Evolutionary conservation across 2,329 filamentous ascomycete genomes (phyloP).

Genomic region (Colletotrichum simmondsii): DNA sequence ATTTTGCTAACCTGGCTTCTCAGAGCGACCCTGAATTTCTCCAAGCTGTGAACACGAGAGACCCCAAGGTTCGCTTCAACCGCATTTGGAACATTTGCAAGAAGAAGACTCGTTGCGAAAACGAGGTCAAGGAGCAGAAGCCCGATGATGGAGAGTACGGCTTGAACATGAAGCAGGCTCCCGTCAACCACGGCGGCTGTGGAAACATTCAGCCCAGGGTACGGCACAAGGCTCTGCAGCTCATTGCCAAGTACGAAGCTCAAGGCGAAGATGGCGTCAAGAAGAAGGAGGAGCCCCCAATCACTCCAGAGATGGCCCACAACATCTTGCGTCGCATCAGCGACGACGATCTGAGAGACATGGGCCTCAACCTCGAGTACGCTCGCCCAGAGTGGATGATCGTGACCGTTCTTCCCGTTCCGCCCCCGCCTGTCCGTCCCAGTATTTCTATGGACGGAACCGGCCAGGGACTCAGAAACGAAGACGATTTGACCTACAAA

Average conservation of each 20-base stretch:
- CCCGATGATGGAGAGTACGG: slow-evolving; percentile 75
- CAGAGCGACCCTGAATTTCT: slow-evolving; percentile 87
- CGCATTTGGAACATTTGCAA: slow-evolving; percentile 93
- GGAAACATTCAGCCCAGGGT: slow-evolving; percentile 92
- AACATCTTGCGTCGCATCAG: slow-evolving; percentile 88
- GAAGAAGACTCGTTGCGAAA: slow-evolving; percentile 85
- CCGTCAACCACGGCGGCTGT: slow-evolving; percentile 85
- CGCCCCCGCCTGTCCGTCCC: slow-evolving; percentile 93
- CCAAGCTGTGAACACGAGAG: slow-evolving; percentile 84
- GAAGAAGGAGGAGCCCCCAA: slow-evolving; percentile 78
- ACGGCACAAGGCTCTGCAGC: slow-evolving; percentile 84
- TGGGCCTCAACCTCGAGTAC: slow-evolving; percentile 94
- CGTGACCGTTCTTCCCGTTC: slow-evolving; percentile 92
- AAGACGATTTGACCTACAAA: slow-evolving; percentile 99
- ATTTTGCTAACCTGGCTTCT: slow-evolving; percentile 69
- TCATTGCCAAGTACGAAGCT: slow-evolving; percentile 80
- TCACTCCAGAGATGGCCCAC: slow-evolving; percentile 86
- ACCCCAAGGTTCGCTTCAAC: slow-evolving; percentile 95
- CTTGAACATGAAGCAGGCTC: slow-evolving; percentile 65
- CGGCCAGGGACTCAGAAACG: slow-evolving; percentile 89
- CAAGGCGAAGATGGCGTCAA: slow-evolving; percentile 82
- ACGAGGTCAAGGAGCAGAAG: slow-evolving; percentile 76
- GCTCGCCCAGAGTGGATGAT: slow-evolving; percentile 99
- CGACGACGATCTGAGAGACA: slow-evolving; percentile 82
- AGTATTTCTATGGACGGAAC: slow-evolving; percentile 98